Evolutionary conservation across 2,329 filamentous ascomycete species (phyloP), one percentile per base, ranked within the genome.

Genomic region (Aureobasidium melanogenum): DNA sequence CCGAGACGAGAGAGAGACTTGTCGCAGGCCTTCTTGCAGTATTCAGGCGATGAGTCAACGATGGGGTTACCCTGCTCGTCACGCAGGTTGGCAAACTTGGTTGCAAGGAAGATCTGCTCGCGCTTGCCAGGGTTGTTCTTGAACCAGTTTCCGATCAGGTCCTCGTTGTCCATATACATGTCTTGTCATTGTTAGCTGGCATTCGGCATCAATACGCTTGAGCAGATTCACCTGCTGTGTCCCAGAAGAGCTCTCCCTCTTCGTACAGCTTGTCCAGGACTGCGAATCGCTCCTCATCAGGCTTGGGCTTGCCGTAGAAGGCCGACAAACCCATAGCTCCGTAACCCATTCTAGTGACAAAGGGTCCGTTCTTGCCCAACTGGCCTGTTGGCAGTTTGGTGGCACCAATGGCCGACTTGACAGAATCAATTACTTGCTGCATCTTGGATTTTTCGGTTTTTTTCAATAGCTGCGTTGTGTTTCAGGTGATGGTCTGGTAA

Each of bases 191-290:
- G 81, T 80, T 80, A 84, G 67, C 79, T 77, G 12, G 73, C 66
- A 32, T 10, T 19, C 56, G 0, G 15, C 8, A 70, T 63, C 64
- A 17, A 30, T 2, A 8, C 5, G 24, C 9, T 28, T 4, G 8
- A 30, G 15, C 1, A 1, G 3, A 54, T 14, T 41, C 14, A 62
- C 72, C 71, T 6, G 72, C 67, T 28, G 72, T 69, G 64, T 84
- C 82, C 80, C 81, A 84, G 67, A 79, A 78, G 12, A 74, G 75
- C 52, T 77, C 76, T 54, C 82, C 82, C 1, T 78, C 64, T 30
- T 79, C 77, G 70, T 79, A 79, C 3, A 76, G 76, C 14, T 74
- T 74, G 67, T 84, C 80, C 22, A 84, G 76, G 2, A 84, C 65
- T 3, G 74, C 74, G 61, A 83, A 73, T 2, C 79, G 77, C 63